Base-by-base conservation (phyloP, 2,329 filamentous ascomycete species). In the Ophiostoma fasciatum region DNA sequence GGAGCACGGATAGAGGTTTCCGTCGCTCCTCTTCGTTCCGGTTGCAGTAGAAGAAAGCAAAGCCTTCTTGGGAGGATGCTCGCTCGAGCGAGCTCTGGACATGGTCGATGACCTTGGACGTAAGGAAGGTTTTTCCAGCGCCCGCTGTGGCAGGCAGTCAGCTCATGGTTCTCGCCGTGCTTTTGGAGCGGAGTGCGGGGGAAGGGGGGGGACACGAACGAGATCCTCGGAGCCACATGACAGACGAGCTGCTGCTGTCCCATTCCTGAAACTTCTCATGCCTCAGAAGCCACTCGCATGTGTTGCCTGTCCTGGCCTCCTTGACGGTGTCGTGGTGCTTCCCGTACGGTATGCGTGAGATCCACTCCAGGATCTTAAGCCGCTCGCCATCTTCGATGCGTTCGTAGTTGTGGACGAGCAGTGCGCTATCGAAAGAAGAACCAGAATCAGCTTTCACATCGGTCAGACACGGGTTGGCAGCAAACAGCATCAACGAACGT, bases 41-140 rank as follows among this genome's bases (percentile, higher is more conserved):
- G 28, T 52, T 51, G 45, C 52, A 55, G 45, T 56, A 57, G 40
- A 58, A 58, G 39, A 49, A 56, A 12, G 52, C 54, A 31, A 57
- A 42, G 2, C 42, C 45, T 30, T 53, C 49, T 3, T 26, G 22
- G 21, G 36, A 32, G 7, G 33, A 18, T 18, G 19, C 28, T 5
- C 29, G 29, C 21, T 20, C 27, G 10, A 41, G 18, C 5, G 27
- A 31, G 32, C 15, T 21, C n/a, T 37, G 31, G 18, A 40, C 13
- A 21, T 40, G 29, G 15, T 44, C 41, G 25, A 45, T 40, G 12
- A 46, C 44, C 12, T 36, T 35, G 14, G 44, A 45, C 1, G 41
- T 38, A 11, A 45, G 37, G 22, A 36, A 46, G 4, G 43, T 45
- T 22, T 46, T 46, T 1, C 45, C 45, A 7, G 36, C 38, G 18